Conservation (phyloP, 768 basidiomycete species). For the Mycena kentingensis region DNA sequence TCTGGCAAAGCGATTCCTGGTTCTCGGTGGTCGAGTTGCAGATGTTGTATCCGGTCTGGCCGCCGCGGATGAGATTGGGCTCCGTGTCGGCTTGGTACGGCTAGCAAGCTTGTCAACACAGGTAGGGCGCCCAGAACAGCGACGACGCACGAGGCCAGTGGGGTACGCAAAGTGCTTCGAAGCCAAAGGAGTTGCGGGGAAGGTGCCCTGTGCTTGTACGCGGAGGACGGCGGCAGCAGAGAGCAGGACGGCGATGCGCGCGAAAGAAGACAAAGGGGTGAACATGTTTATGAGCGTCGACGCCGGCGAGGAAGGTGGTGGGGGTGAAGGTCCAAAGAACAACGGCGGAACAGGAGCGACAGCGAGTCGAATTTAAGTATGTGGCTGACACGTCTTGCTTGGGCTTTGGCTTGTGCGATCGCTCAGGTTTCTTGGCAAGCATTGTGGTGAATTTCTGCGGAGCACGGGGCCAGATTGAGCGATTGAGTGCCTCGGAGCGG, state of each 20-base stretch:
- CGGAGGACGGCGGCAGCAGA: conserved; percentile 30
- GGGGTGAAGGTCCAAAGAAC: neutral
- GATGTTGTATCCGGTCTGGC: conserved; percentile 59
- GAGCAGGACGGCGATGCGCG: conserved; percentile 34
- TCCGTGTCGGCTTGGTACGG: conserved; percentile 52
- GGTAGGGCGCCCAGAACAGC: neutral
- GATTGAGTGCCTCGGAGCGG: too few relatives aligned
- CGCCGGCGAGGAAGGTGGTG: conserved; percentile 1
- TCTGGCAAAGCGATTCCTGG: conserved; percentile 38
- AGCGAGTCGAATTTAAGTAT: neutral
- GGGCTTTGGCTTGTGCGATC: too few relatives aligned
- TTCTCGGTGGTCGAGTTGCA: conserved; percentile 63
- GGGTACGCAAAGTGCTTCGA: conserved; percentile 49
- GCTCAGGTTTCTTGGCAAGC: too few relatives aligned
- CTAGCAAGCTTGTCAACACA: conserved; percentile 26
- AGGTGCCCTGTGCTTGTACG: conserved; percentile 34
- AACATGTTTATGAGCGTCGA: conserved; percentile 36
- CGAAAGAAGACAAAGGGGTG: conserved; percentile 40
- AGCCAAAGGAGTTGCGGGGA: conserved; percentile 49
- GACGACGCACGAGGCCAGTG: conserved; percentile 39
- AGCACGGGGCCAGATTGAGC: too few relatives aligned
- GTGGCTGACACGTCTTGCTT: too few relatives aligned
- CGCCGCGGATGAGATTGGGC: conserved; percentile 45
- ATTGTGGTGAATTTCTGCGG: too few relatives aligned
- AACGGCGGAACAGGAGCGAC: neutral